phyloP scores from a whole-genome alignment of 2,329 filamentous ascomycete genomes.

The Amauroascus niger region DNA sequence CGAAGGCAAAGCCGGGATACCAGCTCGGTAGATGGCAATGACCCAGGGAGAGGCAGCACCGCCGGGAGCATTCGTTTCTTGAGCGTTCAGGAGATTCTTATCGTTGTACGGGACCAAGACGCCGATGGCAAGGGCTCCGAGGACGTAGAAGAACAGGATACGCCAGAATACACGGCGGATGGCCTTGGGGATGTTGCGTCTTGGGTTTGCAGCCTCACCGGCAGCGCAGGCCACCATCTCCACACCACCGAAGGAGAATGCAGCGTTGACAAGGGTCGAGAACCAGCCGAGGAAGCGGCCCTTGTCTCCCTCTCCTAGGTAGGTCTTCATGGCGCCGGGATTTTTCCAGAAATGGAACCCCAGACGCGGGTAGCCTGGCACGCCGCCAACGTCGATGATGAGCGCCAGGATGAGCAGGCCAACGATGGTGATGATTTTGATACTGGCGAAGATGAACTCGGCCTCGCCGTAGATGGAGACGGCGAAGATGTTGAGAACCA shows the following conservation, averaged over 20 bases:
- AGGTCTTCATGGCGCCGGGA: constrained; percentile 58
- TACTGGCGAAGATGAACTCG: constrained; percentile 44
- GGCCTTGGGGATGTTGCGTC: constrained; percentile 46
- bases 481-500: constrained; percentile 53
- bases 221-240: constrained; percentile 49
- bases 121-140: constrained; percentile 49
- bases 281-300: constrained; percentile 57
- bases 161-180: constrained; percentile 47
- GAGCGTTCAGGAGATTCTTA: constrained; percentile 42
- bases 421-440: constrained; percentile 44
- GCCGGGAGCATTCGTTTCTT: constrained; percentile 49
- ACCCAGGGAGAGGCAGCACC: constrained; percentile 58
- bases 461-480: constrained; percentile 42
- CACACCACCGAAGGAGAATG: constrained; percentile 31
- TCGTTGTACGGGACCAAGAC: constrained; percentile 57
- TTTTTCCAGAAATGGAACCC: constrained; percentile 62
- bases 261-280: constrained; percentile 37
- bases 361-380: constrained; percentile 46
- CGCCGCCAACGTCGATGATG: constrained; percentile 53
- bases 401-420: constrained; percentile 41
- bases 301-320: constrained; percentile 48
- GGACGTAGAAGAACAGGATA: constrained; percentile 49
- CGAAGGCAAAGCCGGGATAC: constrained; percentile 56
- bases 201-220: constrained; percentile 46
- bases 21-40: constrained; percentile 59